phyloP scores from a whole-genome alignment of 192 early-diverging fungal species.

The Linnemannia hyalina region DNA sequence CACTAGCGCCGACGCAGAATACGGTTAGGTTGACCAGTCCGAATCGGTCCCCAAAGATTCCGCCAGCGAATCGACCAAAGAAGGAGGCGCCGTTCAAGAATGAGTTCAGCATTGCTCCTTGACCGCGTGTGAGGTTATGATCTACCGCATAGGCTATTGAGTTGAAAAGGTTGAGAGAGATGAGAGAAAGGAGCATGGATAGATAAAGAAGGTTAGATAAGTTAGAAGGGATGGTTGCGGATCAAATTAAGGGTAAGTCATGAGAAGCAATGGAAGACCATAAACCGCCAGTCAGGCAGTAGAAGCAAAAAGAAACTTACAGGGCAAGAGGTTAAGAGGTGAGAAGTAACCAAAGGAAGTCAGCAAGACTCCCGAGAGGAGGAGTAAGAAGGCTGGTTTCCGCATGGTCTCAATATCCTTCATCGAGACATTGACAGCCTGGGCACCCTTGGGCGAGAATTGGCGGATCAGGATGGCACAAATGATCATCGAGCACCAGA shows the following conservation, averaged over 20 bases:
- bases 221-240: neutral
- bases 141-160: conserved; percentile 39
- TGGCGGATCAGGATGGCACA: conserved; percentile 56
- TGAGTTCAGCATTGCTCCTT: conserved; percentile 53
- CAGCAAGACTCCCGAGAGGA: conserved; percentile 54
- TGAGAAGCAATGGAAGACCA: neutral
- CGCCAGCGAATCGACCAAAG: conserved; percentile 60
- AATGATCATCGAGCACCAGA: conserved; percentile 59
- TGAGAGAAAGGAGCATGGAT: neutral
- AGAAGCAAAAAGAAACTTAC: conserved; percentile 22
- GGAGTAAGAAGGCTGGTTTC: conserved; percentile 56
- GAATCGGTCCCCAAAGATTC: conserved; percentile 60
- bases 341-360: conserved; percentile 64
- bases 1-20: conserved; percentile 53
- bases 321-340: conserved; percentile 30
- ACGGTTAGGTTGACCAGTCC: conserved; percentile 60
- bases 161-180: neutral
- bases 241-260: neutral
- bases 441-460: conserved; percentile 22
- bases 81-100: conserved; percentile 64
- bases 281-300: conserved; percentile 13
- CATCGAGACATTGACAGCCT: conserved; percentile 43
- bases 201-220: neutral
- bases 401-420: conserved; percentile 55
- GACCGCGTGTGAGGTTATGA: conserved; percentile 31